Base-by-base conservation (phyloP, 1,139 yeast genomes). In the Kodamaea derodonti region DNA sequence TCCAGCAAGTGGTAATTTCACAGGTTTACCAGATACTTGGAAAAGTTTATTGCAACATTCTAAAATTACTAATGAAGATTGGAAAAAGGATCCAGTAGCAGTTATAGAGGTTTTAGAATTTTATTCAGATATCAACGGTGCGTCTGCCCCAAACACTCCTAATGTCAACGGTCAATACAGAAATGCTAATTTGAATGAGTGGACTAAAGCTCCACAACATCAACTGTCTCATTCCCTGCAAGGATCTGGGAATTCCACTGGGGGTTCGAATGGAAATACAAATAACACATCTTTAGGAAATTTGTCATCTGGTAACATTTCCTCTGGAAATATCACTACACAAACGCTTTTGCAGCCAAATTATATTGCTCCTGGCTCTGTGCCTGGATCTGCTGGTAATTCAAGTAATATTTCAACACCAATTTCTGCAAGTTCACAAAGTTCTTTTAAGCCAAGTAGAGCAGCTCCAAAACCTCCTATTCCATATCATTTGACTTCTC, bases 71-170 rank as follows among this genome's bases (percentile, higher is more conserved):
- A 82, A 81, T 45, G 92, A 83, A 49, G 94, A 84, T 59, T 80
- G 87, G 83, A 80, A 83, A 39, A 82, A 80, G 49, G 87, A 84
- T 50, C 90, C 94, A 1, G 84, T 80, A 20, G 94, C 94, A 0
- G 92, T 75, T 27, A 88, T 92, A 46, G 97, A 92, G 53, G 98
- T 90, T 2, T 75, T 94, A 53, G 95, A 87, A 48, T 92, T 94
- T 55, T 87, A 86, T 55, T 71, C 70, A 11, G 75, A 71, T 40
- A 69, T 68, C 40, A 65, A 63, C 44, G 65, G 65, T 32, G 62
- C 61, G n/a, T 53, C 62, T 5, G 51, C 56, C 24, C 48, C 51
- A 3, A 49, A 50, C 30, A 64, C 71, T 14, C 71, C 72, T 3
- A 18, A 18, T 9, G 6, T 9, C 29, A 35, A 30, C 20, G 9